Conservation (phyloP, 148 eudicot genomes). For the Camellia sinensis region DNA sequence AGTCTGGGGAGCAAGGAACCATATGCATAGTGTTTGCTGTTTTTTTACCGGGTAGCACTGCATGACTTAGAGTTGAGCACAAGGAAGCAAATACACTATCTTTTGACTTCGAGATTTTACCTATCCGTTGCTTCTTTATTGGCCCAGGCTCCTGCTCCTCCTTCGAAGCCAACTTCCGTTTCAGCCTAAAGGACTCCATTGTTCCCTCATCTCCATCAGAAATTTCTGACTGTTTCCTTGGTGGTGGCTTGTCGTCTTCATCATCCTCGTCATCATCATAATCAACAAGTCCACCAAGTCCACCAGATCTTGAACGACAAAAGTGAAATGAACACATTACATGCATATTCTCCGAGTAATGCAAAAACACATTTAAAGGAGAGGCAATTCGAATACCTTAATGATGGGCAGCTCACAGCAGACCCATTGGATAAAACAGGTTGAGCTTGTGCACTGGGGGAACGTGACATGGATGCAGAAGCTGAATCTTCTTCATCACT, state of each 20-base stretch:
- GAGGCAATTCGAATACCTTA: conserved; percentile 44
- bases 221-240: conserved; percentile 49
- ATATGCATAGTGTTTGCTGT: conserved; percentile 19
- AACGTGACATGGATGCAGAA: conserved; percentile 50
- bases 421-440: conserved; percentile 64
- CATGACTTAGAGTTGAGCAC: conserved; percentile 70
- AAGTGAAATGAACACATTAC: not conserved
- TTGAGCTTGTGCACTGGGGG: conserved; percentile 34
- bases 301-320: conserved; percentile 58
- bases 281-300: conserved; percentile 57
- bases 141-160: conserved; percentile 46
- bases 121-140: conserved; percentile 53
- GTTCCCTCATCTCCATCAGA: conserved; percentile 66
- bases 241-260: conserved; percentile 91
- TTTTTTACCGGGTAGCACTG: conserved; percentile 67
- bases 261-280: conserved; percentile 96
- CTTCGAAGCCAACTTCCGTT: conserved; percentile 54
- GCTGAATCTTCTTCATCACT: conserved; percentile 98
- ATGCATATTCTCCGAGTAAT: not conserved
- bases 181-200: conserved; percentile 49
- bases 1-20: conserved; percentile 27
- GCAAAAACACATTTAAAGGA: not conserved
- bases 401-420: conserved; percentile 32
- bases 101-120: conserved; percentile 50
- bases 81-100: conserved; percentile 68